Base-by-base conservation (phyloP, 2,329 filamentous ascomycete genomes). In the Zasmidium cellare region DNA sequence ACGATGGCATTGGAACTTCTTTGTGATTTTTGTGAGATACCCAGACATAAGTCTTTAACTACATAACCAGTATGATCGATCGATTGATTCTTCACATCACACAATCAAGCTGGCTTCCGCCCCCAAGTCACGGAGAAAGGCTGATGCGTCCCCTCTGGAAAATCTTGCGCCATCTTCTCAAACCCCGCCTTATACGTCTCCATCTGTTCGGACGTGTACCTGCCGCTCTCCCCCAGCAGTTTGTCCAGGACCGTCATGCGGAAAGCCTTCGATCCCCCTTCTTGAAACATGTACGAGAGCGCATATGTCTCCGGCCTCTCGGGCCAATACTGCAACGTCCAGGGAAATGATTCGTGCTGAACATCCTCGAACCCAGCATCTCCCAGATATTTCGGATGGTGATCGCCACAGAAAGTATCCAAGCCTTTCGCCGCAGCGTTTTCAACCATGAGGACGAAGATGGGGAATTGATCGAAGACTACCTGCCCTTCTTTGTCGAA, bases 381-480 rank as follows among this genome's bases (percentile, higher is more conserved):
- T 7, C 14, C 28, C 7, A 31, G 14, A 31, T 31, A 31, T 14
- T 14, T 14, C 7, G 28, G 28, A 7, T 31, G 16, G 20, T 19
- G 7, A 7, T 31, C 28, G 7, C 28, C 28, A 31, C 28, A 31
- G 28, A 31, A 31, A 7, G 14, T 31, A 31, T 31, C 28, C 23
- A 28, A 70, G 69, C 55, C 44, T 61, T 1, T 76, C 68, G 65
- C 75, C 28, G 7, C 14, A 79, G 23, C 77, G 83, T 51, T 47
- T 62, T 0, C 73, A 75, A 51, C 74, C 76, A 0, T 76, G 71
- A 47, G 70, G 71, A 31, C 65, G 82, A 1, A 80, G 83, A 0
- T 83, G 79, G 78, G 68, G 74, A 0, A 75, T 74, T 1, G 80
- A 80, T 0, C 83, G 81, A 59, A 77, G 75, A 1, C 79, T 11